Base-by-base conservation (phyloP, 768 basidiomycete genomes). In the Tephrocybe sp. region DNA sequence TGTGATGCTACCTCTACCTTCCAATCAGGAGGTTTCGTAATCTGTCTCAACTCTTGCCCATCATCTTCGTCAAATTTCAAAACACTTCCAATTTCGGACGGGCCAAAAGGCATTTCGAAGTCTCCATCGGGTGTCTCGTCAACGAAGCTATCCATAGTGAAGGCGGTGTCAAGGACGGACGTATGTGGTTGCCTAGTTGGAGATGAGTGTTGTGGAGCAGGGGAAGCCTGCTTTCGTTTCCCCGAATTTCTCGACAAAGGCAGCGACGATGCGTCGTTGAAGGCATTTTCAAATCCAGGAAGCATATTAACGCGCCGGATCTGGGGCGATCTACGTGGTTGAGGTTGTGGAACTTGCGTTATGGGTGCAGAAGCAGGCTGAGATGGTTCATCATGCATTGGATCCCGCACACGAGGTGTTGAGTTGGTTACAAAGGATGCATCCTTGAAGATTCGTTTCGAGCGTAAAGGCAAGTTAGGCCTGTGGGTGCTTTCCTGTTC, bases 401-500 rank as follows among this genome's bases (percentile, higher is more conserved):
- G 73, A 16, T 55, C 61, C 36, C 68, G 70, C 43, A 70, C 71
- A 50, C 74, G 74, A 29, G 75, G 69, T 5, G 70, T 53, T 4
- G 63, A 64, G 4, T 73, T 56, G n/a, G 73, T 73, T 2, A 72
- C 71, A 4, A 71, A 68, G 21, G 73, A 69, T 23, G 60, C 53
- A 8, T 76, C 75, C 40, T 61, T 66, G 4, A 52, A 47, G 3
- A 60, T 55, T 49, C 64, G 74, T 55, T 71, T 78, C 21, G 73
- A 57, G n/a, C 74, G 74, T n/a, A 66, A 61, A 19, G 80, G 71
- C 50, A 64, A 61, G 16, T 78, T 67, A 11, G 73, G 71, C 59
- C 74, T 84, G 15, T 80, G 77, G 18, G 68, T 69, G 3, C 76
- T 76, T 53, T 86, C 86, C 24, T 83, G 50, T 61, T 87, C 85